Evolutionary conservation across 768 basidiomycete species (phyloP).

Genomic region (Kwoniella pini): DNA sequence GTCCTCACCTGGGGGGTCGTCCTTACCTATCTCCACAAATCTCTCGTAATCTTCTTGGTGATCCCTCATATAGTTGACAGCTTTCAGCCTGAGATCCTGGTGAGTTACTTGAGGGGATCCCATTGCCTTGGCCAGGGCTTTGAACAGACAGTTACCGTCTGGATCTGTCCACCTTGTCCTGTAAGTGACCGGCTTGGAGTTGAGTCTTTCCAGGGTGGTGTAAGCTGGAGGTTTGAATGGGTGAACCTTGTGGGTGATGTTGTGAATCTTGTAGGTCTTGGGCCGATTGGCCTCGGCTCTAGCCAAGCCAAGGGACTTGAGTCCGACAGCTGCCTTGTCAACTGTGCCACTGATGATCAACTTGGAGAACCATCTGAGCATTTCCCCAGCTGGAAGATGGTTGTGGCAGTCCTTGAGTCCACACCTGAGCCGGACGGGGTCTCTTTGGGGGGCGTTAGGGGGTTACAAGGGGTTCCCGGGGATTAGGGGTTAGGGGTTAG

Average conservation of each 20-base stretch:
- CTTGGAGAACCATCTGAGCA: too few relatives aligned
- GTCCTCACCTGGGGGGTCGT: neutral
- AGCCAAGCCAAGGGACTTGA: too few relatives aligned
- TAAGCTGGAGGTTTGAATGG: too few relatives aligned
- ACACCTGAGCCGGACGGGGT: too few relatives aligned
- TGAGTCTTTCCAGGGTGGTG: neutral
- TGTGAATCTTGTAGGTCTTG: too few relatives aligned
- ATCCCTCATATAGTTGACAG: neutral
- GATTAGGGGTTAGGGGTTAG: neutral
- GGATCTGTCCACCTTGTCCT: neutral
- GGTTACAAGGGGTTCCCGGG: neutral
- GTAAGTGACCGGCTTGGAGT: neutral
- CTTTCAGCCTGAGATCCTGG: neutral
- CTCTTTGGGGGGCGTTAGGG: neutral
- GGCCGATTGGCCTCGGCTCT: too few relatives aligned
- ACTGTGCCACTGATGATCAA: too few relatives aligned
- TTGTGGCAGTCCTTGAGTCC: too few relatives aligned
- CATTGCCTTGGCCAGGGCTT: slow-evolving; percentile 18
- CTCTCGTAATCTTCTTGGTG: neutral
- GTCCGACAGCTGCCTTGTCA: too few relatives aligned
- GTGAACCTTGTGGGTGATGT: too few relatives aligned
- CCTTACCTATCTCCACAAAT: neutral
- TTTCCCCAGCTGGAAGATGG: too few relatives aligned
- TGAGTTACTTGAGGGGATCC: neutral
- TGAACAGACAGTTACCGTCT: slow-evolving; percentile 16